Evolutionary conservation across 2,329 filamentous ascomycete genomes (phyloP).

Genomic region (Beauveria brongniartii): DNA sequence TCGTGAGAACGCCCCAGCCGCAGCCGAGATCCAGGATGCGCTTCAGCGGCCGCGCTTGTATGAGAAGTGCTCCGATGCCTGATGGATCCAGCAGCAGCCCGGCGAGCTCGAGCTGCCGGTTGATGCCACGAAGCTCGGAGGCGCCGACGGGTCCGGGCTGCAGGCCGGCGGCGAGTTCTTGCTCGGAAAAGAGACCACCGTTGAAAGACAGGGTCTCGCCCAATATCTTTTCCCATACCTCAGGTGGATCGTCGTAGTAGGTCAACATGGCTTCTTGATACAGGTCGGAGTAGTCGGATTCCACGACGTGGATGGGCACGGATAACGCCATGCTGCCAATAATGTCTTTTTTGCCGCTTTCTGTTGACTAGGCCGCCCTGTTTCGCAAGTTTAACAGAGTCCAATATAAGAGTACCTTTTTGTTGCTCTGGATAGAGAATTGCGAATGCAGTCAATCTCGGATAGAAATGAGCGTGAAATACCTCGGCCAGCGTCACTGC

Average conservation of each 20-base stretch:
- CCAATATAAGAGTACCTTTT: too few relatives aligned
- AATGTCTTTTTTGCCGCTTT: not conserved
- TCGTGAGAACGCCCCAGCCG: conserved; percentile 8
- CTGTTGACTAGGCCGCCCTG: too few relatives aligned
- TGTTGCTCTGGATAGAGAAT: too few relatives aligned
- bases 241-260: conserved; percentile 7
- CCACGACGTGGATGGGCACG: not conserved
- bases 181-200: not conserved
- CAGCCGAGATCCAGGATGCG: conserved; percentile 9
- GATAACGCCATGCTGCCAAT: not conserved
- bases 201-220: not conserved
- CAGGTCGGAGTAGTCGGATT: not conserved
- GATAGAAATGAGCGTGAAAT: too few relatives aligned
- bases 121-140: conserved; percentile 3
- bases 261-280: conserved; percentile 7
- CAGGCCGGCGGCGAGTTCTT: not conserved
- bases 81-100: not conserved
- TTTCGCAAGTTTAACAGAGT: too few relatives aligned
- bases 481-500: too few relatives aligned
- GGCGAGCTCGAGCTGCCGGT: conserved; percentile 5
- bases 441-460: too few relatives aligned
- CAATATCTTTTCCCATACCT: conserved; percentile 5
- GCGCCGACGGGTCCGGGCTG: not conserved
- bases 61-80: too few relatives aligned
- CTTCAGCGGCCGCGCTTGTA: not conserved